Conservation (phyloP, 73 alveolate genomes). For the Tetrahymena borealis region DNA sequence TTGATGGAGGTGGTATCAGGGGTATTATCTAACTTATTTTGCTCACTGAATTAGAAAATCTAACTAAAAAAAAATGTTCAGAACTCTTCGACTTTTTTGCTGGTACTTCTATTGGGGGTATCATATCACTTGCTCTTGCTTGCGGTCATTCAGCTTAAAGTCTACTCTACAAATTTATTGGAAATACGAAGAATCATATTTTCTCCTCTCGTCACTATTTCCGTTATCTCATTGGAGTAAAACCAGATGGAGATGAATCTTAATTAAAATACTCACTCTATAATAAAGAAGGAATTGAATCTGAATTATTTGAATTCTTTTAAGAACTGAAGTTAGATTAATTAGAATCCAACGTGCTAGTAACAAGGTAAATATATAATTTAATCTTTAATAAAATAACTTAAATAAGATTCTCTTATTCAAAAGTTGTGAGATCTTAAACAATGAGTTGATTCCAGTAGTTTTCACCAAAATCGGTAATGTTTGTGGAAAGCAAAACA, state of each 20-base stretch:
- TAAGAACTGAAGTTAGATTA: not conserved
- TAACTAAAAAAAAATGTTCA: not conserved
- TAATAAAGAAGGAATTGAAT: not conserved
- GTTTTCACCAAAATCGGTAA: not conserved
- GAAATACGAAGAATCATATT: not conserved
- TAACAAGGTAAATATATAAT: not conserved
- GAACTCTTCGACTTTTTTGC: not conserved
- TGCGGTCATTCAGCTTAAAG: not conserved
- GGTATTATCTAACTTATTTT: not conserved
- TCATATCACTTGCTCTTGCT: not conserved
- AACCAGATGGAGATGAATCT: not conserved
- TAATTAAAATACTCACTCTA: not conserved
- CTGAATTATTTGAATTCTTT: not conserved
- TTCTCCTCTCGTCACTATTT: not conserved
- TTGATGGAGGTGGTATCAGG: not conserved
- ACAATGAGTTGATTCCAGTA: not conserved
- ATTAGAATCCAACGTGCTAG: not conserved
- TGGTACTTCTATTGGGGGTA: not conserved
- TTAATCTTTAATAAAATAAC: not conserved
- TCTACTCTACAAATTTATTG: not conserved
- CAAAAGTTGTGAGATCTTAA: not conserved
- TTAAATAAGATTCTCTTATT: not conserved
- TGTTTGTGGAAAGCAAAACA: not conserved
- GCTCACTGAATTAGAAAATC: not conserved
- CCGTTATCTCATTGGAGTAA: not conserved